These are phyloP conservation scores for Fomitopsis palustris DNA, from an alignment of 1,284 basidiomycete genomes.

Conservation along the genomic window DNA sequence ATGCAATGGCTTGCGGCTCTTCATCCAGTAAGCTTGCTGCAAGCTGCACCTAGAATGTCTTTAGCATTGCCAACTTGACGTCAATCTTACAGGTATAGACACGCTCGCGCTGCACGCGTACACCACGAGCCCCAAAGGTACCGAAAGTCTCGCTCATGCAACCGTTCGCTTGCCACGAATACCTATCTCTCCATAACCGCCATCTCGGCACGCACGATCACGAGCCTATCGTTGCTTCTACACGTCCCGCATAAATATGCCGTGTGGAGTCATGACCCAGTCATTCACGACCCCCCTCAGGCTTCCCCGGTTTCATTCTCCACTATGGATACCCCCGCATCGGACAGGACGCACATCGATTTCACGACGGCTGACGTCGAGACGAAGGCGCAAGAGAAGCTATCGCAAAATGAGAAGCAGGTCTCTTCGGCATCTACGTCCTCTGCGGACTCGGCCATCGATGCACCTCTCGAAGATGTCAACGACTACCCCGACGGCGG, in stretches of 20 bases:
- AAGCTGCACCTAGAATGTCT: background rate
- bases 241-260: constrained; percentile 8
- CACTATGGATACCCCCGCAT: constrained; percentile 20
- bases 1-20: background rate
- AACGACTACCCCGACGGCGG: constrained; percentile 14
- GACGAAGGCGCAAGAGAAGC: constrained; percentile 13
- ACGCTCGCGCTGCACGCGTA: background rate
- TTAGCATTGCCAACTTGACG: background rate
- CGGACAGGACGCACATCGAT: constrained; percentile 20
- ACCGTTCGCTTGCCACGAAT: background rate
- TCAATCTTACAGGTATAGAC: background rate
- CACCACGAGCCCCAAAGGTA: background rate
- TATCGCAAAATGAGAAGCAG: constrained; percentile 4
- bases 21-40: background rate
- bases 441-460: constrained; percentile 12
- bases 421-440: constrained; percentile 14
- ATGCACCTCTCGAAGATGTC: constrained; percentile 10
- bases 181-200: background rate
- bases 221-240: background rate
- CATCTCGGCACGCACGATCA: background rate
- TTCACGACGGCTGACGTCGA: constrained; percentile 10
- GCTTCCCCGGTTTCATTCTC: constrained; percentile 2
- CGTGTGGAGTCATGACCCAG: background rate
- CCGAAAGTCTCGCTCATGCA: background rate
- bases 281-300: constrained; percentile 1